Evolutionary conservation across 768 basidiomycete genomes (phyloP).

Genomic region (Russula virescens): DNA sequence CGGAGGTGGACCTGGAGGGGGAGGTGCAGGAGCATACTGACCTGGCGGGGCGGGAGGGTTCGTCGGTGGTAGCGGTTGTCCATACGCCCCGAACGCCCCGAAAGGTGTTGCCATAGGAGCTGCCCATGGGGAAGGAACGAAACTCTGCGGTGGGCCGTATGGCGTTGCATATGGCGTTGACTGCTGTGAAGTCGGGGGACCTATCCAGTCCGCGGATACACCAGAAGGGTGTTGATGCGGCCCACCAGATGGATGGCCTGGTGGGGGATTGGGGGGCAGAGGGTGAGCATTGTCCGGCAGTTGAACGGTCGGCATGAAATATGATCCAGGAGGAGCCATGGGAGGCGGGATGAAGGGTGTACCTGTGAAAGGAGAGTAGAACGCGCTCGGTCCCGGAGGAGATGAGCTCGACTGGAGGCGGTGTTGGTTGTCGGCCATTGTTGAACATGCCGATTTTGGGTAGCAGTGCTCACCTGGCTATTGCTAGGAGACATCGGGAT

Average conservation of each 20-base stretch:
- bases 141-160: neutral
- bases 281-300: constrained; percentile 23
- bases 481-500: constrained; percentile 27
- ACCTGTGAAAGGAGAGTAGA: constrained; percentile 20
- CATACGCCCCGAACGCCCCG: constrained; percentile 30
- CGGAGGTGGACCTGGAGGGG: constrained; percentile 3
- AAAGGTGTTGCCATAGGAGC: constrained; percentile 17
- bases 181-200: constrained; percentile 20
- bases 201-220: constrained; percentile 32
- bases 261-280: constrained; percentile 4
- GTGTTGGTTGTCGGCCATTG: constrained; percentile 5
- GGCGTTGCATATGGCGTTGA: constrained; percentile 20
- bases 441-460: neutral
- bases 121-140: constrained; percentile 10
- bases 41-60: constrained; percentile 4
- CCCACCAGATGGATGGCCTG: constrained; percentile 10
- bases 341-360: constrained; percentile 23
- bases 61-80: constrained; percentile 32
- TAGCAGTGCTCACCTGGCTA: constrained; percentile 9
- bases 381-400: constrained; percentile 10
- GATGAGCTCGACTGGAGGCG: constrained; percentile 23
- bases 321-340: constrained; percentile 29
- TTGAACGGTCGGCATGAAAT: constrained; percentile 31
- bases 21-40: neutral
- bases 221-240: constrained; percentile 27